Percentiles rank a stretch among this genome's conserved stretches.
phyloP scores from a whole-genome alignment of 768 basidiomycete species.

The Daedaleopsis sinensis region DNA sequence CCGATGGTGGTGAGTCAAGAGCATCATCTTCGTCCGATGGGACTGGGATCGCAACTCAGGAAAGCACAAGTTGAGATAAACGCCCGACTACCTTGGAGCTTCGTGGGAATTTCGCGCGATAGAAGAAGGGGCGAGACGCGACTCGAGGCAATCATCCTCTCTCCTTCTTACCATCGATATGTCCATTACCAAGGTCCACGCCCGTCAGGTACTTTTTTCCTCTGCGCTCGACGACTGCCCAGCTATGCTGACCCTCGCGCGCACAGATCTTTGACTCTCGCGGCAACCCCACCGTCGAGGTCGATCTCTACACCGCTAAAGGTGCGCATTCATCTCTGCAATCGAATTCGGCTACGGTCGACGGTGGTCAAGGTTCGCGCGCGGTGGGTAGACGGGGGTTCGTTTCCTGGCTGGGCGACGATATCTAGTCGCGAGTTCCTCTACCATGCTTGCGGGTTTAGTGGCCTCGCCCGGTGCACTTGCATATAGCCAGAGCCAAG shows the following conservation, averaged over 20 bases:
- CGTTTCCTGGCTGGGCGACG: no score
- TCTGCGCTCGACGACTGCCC: not conserved
- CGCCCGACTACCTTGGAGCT: conserved; percentile 18
- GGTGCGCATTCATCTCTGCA: conserved; percentile 48
- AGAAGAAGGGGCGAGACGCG: conserved; percentile 19
- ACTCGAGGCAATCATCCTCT: conserved; percentile 20
- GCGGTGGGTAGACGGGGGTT: no score
- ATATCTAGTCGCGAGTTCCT: no score
- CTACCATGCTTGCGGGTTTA: not conserved
- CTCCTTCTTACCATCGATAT: conserved; percentile 49
- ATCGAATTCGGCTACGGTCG: conserved; percentile 6
- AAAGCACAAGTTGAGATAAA: conserved; percentile 6
- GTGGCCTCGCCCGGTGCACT: not conserved
- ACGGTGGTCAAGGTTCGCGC: not conserved
- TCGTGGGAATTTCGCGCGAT: conserved; percentile 36
- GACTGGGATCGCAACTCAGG: not conserved
- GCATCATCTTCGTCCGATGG: no score
- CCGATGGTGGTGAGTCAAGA: no score
- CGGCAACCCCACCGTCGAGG: conserved; percentile 96
- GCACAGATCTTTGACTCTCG: conserved; percentile 97
- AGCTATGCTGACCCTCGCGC: conserved; percentile 67
- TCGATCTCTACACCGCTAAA: conserved; percentile 86
- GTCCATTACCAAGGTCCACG: conserved; percentile 91
- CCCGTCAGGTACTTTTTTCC: conserved; percentile 73
- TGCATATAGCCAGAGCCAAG: no score